These are phyloP conservation scores for Flueggea neowawraea DNA, from an alignment of 441 rosid species.

Conservation along the genomic window DNA sequence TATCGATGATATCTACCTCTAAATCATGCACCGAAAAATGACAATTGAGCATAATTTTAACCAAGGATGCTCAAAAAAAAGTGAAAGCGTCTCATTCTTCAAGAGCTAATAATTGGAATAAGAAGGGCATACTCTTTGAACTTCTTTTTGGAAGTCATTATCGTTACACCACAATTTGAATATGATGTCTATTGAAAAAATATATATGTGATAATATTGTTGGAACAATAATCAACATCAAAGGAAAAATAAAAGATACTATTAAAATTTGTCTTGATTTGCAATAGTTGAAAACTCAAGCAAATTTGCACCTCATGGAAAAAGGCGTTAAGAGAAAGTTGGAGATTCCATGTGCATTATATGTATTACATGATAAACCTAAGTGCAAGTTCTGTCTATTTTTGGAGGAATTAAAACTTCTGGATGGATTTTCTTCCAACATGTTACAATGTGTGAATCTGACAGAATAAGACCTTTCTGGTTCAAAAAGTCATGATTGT, in stretches of 20 bases:
- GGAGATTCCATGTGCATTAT: no score
- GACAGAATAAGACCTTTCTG: no score
- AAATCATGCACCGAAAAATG: neutral
- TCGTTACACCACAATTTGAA: neutral
- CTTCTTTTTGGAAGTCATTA: neutral
- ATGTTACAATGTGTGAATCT: no score
- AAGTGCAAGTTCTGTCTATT: no score
- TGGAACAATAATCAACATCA: neutral
- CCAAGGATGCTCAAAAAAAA: neutral
- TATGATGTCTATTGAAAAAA: neutral
- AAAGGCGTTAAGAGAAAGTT: no score
- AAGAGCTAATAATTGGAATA: neutral
- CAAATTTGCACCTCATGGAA: no score
- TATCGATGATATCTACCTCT: neutral
- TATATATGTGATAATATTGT: constrained; percentile 1
- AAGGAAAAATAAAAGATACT: neutral
- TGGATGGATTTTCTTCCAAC: no score
- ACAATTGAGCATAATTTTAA: neutral
- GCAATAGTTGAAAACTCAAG: no score
- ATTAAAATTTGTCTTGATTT: neutral
- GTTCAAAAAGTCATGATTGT: no score
- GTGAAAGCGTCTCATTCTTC: neutral
- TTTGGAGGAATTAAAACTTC: no score
- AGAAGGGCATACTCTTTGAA: neutral
- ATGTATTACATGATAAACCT: no score